Base-by-base conservation (phyloP, 805 yeast species). In the Ogataea methanolica region DNA sequence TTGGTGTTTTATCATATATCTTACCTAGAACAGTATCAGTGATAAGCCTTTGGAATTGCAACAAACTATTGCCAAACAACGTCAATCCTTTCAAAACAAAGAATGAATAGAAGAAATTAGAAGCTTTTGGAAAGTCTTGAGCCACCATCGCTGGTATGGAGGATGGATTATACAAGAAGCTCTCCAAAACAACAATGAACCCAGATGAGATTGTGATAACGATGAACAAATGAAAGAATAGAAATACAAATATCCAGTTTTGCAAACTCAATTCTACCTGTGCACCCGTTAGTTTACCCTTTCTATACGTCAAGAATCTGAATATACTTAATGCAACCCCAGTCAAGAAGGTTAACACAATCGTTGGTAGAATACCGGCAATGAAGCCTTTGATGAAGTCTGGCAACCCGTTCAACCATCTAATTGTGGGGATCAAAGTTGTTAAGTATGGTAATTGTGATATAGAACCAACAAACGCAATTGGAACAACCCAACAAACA, bases 171-270 rank as follows among this genome's bases (percentile, higher is more conserved):
- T 78, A 80, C 6, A 87, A 64, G 5, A 85, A 66, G 47, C 78
- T 81, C 51, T 81, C 80, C 39, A 85, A 63, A 0, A 88, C 72
- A 7, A 78, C 80, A 2, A 85, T 76, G 4, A 87, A 65, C 26
- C 96, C 91, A 0, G 94, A 83, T 56, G 95, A 88, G 35, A 90
- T 76, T 0, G 96, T 85, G 2, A 90, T 89, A 23, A 90, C 92
- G 40, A 91, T 65, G 55, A 91, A 90, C 38, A 89, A 78, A 56
- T 91, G 97, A 44, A 90, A 80, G 61, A 87, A 89, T 43, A 85
- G 68, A 59, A 90, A 90, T 0, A 80, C 71, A 65, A 87, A 91
- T 54, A 86, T 76, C 88, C 94, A 86, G 41, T 73, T 70, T 54
- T 89, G 96, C 15, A 85, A 73, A 52, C 83, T 86, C n/a, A 78